Evolutionary conservation across 441 rosid species (phyloP), one percentile per base, ranked within the genome.

Genomic region (Pelargonium myrrhifolium): DNA sequence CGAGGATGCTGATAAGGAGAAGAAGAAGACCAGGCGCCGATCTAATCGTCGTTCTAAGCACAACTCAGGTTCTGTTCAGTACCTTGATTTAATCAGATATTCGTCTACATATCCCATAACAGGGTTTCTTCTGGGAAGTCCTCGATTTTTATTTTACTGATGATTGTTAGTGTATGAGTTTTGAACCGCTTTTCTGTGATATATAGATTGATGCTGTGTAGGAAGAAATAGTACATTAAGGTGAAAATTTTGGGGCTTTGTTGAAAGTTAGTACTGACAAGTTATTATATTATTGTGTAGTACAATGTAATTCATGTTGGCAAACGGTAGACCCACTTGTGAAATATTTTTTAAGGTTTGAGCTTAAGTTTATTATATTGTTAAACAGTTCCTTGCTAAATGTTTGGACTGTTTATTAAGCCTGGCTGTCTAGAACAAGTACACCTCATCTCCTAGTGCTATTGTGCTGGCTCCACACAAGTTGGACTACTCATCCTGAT

Each of bases 11-110:
- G 90, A 88, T 17, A 84, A 79, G 79, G 89, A 90, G 71, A 78
- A 76, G 83, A 88, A 81, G 83, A 90, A 78, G 84, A 90, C 71
- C 69, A 83, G 75, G 60, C 88, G 91, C 53, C 86, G 92, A 73
- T 65, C 84, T 35, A 76, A 49, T 82, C 92, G 96, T 35, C 90
- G 93, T 75, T 81, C 91, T 11, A 90, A 82, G 76, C 83, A 70
- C 70, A 83, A 66, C 77, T 81, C 61, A 7, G 21, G 83, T 64
- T 76, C 18, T 37, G 17, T 1, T 58, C 6, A 56, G 26, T 21
- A 2, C 17, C 20, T 18, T 49, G 56, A 15, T 11, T 49, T 10
- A 49, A 1, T 49, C n/a, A 11, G 26, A 4, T 56, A 17, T 18
- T 18, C n/a, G 9, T 20, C 7, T 58, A 10, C 11, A 24, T 8